A percentile compares a stretch with the other conserved stretches of the same genome.
Evolutionary conservation across 2,329 filamentous ascomycete species (phyloP).

Genomic region (Eurotiales sp.): DNA sequence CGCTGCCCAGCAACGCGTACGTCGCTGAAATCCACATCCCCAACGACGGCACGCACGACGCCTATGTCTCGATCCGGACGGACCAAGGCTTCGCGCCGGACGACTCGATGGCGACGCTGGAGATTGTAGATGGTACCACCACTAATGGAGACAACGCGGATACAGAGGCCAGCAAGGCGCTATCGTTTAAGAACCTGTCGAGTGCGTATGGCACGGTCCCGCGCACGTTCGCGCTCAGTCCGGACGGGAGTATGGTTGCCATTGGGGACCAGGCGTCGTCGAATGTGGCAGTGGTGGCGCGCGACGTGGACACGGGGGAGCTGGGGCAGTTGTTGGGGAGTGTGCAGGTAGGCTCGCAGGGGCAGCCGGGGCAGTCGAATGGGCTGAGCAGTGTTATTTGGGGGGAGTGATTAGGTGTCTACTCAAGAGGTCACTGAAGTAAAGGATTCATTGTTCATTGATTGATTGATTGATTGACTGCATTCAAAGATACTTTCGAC

Average conservation of each 20-base stretch:
- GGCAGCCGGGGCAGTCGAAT: conserved; percentile 22
- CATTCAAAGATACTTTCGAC: too few species aligned
- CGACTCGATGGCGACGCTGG: conserved; percentile 26
- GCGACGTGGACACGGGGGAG: conserved; percentile 58
- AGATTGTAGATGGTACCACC: conserved; percentile 23
- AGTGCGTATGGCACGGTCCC: conserved; percentile 63
- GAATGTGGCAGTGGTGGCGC: conserved; percentile 58
- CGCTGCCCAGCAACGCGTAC: conserved; percentile 25
- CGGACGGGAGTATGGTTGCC: conserved; percentile 60
- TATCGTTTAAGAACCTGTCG: conserved; percentile 50
- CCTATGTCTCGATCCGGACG: conserved; percentile 32
- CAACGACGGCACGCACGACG: conserved; percentile 9
- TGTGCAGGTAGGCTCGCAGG: conserved; percentile 28
- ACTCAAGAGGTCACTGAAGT: too few species aligned
- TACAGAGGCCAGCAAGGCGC: too few species aligned
- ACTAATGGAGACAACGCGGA: too few species aligned
- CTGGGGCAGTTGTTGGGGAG: conserved; percentile 44
- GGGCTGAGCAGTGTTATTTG: conserved; percentile 36
- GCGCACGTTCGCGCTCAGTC: conserved; percentile 65
- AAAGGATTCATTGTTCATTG: too few species aligned
- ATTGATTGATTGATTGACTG: too few species aligned
- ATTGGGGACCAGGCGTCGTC: conserved; percentile 62
- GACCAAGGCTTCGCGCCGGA: conserved; percentile 26
- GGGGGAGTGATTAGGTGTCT: conserved; percentile 26
- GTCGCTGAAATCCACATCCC: conserved; percentile 25